A percentile compares a stretch with the other conserved stretches of the same genome.
Evolutionary conservation across 495 filamentous ascomycete genomes (phyloP).

Genomic region (Penicillium desertorum): DNA sequence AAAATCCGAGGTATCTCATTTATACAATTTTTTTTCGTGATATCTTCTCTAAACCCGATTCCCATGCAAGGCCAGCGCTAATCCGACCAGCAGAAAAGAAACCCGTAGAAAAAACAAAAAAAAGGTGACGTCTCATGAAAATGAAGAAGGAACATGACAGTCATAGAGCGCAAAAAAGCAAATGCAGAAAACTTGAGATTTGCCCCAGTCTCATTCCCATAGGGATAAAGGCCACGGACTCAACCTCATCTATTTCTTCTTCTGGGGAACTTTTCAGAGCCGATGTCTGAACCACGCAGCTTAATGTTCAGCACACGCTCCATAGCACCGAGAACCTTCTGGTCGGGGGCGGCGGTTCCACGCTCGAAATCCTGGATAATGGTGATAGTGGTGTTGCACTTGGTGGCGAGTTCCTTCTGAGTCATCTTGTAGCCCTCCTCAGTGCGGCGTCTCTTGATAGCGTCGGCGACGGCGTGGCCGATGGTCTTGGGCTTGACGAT

Average conservation of each 20-base stretch:
- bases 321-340: slow-evolving; percentile 77
- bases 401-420: slow-evolving; percentile 93
- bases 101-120: slow-evolving; percentile 21
- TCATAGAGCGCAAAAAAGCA: slow-evolving; percentile 25
- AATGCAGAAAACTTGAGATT: slow-evolving; percentile 25
- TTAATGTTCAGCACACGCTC: slow-evolving; percentile 85
- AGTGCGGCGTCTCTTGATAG: slow-evolving; percentile 73
- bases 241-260: slow-evolving; percentile 58
- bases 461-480: slow-evolving; percentile 73
- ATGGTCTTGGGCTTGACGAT: slow-evolving; percentile 95
- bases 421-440: slow-evolving; percentile 81
- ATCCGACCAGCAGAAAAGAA: slow-evolving; percentile 40
- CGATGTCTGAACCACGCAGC: slow-evolving; percentile 75
- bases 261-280: slow-evolving; percentile 70
- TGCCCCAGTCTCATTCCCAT: slow-evolving; percentile 16
- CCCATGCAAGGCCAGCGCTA: slow-evolving; percentile 41
- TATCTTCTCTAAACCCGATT: slow-evolving; percentile 28
- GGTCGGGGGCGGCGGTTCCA: slow-evolving; percentile 76
- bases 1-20: slow-evolving; percentile 29
- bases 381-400: slow-evolving; percentile 82
- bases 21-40: slow-evolving; percentile 28
- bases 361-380: slow-evolving; percentile 84
- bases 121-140: slow-evolving; percentile 16
- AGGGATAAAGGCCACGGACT: slow-evolving; percentile 30
- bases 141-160: slow-evolving; percentile 22